Evolutionary conservation across 192 early-diverging fungal species (phyloP).

Genomic region (Entophlyctis luteolus): DNA sequence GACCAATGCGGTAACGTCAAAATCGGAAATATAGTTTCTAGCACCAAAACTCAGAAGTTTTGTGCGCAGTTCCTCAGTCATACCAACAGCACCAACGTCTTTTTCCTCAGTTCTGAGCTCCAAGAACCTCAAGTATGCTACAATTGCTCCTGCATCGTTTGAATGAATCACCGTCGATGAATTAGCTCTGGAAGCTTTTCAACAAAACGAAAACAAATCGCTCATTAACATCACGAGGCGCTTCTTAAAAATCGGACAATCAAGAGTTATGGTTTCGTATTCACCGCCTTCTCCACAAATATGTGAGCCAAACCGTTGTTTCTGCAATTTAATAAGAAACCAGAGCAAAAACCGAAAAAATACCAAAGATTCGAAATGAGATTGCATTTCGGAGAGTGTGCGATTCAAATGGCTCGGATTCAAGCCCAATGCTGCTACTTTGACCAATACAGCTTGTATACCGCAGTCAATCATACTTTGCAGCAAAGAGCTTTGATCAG

Average conservation of each 20-base stretch:
- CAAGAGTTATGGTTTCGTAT: conserved; percentile 89
- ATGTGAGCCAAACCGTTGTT: conserved; percentile 77
- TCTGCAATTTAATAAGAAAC: conserved; percentile 41
- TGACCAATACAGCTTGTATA: conserved; percentile 82
- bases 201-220: not conserved
- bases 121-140: conserved; percentile 74
- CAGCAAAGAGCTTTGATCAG: conserved; percentile 77
- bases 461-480: conserved; percentile 77
- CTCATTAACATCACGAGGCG: conserved; percentile 71
- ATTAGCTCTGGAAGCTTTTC: not conserved
- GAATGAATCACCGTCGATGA: conserved; percentile 62
- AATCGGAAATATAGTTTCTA: not conserved
- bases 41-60: conserved; percentile 8
- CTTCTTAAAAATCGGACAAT: conserved; percentile 86
- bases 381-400: conserved; percentile 71
- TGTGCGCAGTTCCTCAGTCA: conserved; percentile 18
- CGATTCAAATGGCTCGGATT: conserved; percentile 65
- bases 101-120: conserved; percentile 70
- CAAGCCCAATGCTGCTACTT: conserved; percentile 78
- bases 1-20: not conserved
- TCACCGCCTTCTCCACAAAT: conserved; percentile 97
- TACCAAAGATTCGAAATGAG: conserved; percentile 68
- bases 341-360: conserved; percentile 3
- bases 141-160: conserved; percentile 76
- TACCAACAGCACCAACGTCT: conserved; percentile 9